phyloP scores from a whole-genome alignment of 1,139 yeast genomes.

The Blastobotrys ciferrii region DNA sequence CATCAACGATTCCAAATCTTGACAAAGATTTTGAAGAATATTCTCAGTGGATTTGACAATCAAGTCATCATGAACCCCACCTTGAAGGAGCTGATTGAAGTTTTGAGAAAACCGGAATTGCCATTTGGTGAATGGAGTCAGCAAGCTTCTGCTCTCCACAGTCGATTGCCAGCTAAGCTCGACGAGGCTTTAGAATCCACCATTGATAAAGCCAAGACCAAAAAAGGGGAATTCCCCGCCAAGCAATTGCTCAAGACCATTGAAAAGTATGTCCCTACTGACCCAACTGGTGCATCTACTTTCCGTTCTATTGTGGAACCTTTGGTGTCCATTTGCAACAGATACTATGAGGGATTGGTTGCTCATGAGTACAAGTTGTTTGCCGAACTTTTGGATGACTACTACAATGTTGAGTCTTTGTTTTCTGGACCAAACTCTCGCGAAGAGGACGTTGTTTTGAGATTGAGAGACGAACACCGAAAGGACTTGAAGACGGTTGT shows the following conservation, averaged over 20 bases:
- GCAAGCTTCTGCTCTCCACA: conserved; percentile 85
- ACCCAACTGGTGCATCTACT: conserved; percentile 41
- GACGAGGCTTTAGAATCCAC: conserved; percentile 64
- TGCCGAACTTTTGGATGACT: conserved; percentile 65
- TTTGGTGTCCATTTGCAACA: conserved; percentile 62
- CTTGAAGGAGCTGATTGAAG: conserved; percentile 65
- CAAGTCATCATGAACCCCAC: conserved; percentile 90
- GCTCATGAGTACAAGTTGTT: conserved; percentile 82
- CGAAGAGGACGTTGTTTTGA: conserved; percentile 77
- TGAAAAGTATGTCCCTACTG: conserved; percentile 54
- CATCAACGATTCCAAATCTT: conserved; percentile 67
- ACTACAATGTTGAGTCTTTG: conserved; percentile 70
- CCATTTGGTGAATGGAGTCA: conserved; percentile 93
- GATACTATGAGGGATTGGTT: conserved; percentile 71
- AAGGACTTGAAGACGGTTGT: conserved; percentile 74
- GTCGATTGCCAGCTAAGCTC: conserved; percentile 77
- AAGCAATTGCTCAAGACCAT: conserved; percentile 67
- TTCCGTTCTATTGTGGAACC: conserved; percentile 68
- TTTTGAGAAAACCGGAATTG: conserved; percentile 72
- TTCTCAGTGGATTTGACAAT: conserved; percentile 87
- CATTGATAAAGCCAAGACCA: conserved; percentile 55
- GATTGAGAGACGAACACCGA: conserved; percentile 83
- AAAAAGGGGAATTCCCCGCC: conserved; percentile 89
- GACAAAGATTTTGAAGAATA: conserved; percentile 64
- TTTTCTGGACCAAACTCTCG: conserved; percentile 74